A percentile compares a stretch with the other conserved stretches of the same genome.
These are phyloP conservation scores for Vitellaria paradoxa DNA, from an alignment of 179 eudicot genomes.

Conservation along the genomic window DNA sequence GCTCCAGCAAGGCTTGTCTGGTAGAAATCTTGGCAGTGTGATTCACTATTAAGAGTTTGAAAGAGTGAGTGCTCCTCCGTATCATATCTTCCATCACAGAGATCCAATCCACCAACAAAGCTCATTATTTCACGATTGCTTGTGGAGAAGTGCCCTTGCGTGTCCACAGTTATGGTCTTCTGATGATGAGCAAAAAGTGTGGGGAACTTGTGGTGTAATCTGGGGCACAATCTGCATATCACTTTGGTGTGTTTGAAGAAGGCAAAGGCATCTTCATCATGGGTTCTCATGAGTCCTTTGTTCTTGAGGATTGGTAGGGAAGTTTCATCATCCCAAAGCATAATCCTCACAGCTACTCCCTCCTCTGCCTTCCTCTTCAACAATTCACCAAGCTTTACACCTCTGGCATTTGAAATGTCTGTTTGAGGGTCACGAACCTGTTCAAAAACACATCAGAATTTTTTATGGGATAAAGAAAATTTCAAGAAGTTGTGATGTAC, in stretches of 20 bases:
- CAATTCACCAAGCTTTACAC: constrained; percentile 66
- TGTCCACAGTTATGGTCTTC: constrained; percentile 67
- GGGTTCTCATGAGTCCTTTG: constrained; percentile 79
- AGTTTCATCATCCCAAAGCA: constrained; percentile 89
- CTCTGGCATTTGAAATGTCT: constrained; percentile 61
- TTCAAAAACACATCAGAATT: constrained; percentile 12
- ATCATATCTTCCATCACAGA: constrained; percentile 91
- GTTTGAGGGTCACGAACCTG: constrained; percentile 71
- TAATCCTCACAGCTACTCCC: constrained; percentile 78
- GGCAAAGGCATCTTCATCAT: constrained; percentile 62
- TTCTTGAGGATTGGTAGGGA: constrained; percentile 80
- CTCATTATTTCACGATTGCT: constrained; percentile 68
- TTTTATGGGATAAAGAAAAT: background rate
- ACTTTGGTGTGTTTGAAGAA: constrained; percentile 74
- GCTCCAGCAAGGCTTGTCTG: constrained; percentile 79
- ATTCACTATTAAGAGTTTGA: constrained; percentile 53
- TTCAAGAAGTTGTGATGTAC: background rate
- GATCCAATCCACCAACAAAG: constrained; percentile 85
- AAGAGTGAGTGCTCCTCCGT: constrained; percentile 76
- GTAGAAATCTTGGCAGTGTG: constrained; percentile 58
- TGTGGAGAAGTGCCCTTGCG: constrained; percentile 35
- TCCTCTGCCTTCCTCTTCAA: constrained; percentile 80
- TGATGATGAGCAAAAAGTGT: constrained; percentile 77
- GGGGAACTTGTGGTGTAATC: constrained; percentile 65
- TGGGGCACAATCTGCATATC: constrained; percentile 63